Percentiles rank a stretch among this genome's conserved stretches.
Conservation (phyloP, 1,284 basidiomycete species). For the Wolfiporia cocos region DNA sequence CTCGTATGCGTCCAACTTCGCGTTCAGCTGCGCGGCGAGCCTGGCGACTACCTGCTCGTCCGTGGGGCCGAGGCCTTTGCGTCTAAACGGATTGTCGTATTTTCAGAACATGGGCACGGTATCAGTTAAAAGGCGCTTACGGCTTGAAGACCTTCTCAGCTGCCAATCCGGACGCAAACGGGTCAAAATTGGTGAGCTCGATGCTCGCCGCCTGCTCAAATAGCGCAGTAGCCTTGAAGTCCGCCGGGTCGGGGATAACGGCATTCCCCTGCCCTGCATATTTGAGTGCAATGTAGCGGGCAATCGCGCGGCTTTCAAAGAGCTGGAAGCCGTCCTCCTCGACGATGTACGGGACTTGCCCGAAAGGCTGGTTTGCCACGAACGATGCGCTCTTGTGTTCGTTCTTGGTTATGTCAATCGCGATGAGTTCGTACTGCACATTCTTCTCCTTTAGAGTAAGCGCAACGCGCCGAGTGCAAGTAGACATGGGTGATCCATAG, state of each 20-base stretch:
- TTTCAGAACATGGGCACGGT: neutral
- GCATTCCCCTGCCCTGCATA: conserved; percentile 31
- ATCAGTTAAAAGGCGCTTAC: conserved; percentile 20
- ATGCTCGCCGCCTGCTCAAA: conserved; percentile 54
- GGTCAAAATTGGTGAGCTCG: conserved; percentile 48
- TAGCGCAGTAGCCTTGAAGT: conserved; percentile 31
- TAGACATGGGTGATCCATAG: conserved; percentile 34
- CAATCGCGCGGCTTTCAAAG: conserved; percentile 50
- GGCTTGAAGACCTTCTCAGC: conserved; percentile 41
- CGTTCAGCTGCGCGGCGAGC: conserved; percentile 17
- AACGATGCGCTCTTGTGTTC: conserved; percentile 44
- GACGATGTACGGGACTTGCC: conserved; percentile 60
- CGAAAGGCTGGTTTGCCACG: conserved; percentile 52
- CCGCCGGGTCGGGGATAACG: conserved; percentile 24
- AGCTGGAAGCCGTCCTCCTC: conserved; percentile 41
- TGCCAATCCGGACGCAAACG: conserved; percentile 32
- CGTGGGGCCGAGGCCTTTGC: neutral
- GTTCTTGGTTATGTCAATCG: conserved; percentile 35
- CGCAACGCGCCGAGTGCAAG: conserved; percentile 42
- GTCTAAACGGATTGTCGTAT: neutral
- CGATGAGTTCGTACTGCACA: conserved; percentile 41
- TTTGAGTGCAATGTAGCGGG: conserved; percentile 41
- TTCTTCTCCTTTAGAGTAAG: conserved; percentile 43
- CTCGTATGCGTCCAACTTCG: conserved; percentile 39
- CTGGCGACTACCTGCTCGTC: neutral